Evolutionary conservation across 352 stramenopile species (phyloP).

Genomic region (Phytopythium ostracodes): DNA sequence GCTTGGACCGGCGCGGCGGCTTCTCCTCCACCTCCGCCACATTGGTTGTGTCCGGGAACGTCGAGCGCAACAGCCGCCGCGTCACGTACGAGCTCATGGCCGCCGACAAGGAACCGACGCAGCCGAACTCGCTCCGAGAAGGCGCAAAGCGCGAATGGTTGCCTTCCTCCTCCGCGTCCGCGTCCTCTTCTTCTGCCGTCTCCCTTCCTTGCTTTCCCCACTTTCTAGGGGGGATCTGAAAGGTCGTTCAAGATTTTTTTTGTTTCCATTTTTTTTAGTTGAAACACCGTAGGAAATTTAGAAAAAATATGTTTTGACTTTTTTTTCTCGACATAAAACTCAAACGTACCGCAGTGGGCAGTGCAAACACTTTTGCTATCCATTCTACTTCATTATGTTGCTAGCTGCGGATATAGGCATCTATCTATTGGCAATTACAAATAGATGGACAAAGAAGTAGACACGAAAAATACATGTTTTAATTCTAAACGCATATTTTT

Average conservation of each 20-base stretch:
- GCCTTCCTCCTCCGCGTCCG: not conserved
- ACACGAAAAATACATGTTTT: no score
- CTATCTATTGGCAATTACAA: not conserved
- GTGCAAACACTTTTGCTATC: no score
- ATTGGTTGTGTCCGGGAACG: constrained; percentile 14
- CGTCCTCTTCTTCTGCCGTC: not conserved
- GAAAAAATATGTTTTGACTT: not conserved
- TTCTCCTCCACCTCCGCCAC: not conserved
- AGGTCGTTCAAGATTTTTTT: constrained; percentile 2
- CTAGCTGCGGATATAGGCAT: not conserved
- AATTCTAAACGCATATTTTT: not conserved
- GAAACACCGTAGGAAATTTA: not conserved
- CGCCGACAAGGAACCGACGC: not conserved
- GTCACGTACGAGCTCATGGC: constrained; percentile 45
- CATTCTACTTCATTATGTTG: not conserved
- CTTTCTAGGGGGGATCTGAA: not conserved
- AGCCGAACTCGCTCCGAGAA: not conserved
- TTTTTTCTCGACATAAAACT: no score
- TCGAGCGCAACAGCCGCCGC: constrained; percentile 53
- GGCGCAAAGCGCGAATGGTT: constrained; percentile 2
- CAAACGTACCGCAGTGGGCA: not conserved
- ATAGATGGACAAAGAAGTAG: no score
- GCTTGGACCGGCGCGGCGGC: not conserved
- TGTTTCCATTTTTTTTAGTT: not conserved
- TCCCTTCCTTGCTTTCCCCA: not conserved